Evolutionary conservation across 257 asterid genomes (phyloP), one percentile per base, ranked within the genome.

Genomic region (Paulownia fortunei): DNA sequence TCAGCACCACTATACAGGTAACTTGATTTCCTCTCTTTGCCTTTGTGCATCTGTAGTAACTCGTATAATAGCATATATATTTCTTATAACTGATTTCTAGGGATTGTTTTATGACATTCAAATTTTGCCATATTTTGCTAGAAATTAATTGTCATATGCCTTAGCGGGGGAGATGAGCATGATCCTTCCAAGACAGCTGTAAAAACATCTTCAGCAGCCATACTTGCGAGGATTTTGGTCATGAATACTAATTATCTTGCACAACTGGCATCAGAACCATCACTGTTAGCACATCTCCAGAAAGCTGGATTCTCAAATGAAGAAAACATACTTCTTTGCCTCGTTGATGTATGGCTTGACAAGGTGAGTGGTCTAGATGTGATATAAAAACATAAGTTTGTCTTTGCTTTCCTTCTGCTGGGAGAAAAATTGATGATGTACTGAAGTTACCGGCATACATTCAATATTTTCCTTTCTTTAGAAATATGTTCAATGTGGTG

Each of bases 271-370:
- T 86, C 97, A 62, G 97, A 96, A 73, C 92, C 92, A 44, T 84
- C 92, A 65, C 81, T 92, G 55, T 71, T 86, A 79, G 86, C 85
- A 73, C 92, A 83, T 81, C 90, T 92, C 74, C 97, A 93, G 77
- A 88, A 88, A 65, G 83, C 87, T 83, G 96, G 97, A 60, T 86
- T 90, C 86, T 90, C 97, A 51, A 83, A 69, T 74, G 97, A 96
- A 65, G 98, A 92, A 77, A 90, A 84, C 77, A 82, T 93, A 82
- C 97, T 96, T 74, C 96, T 96, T 84, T 89, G 97, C 91, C 91
- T 96, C 56, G 96, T 91, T 52, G 97, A 96, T 76, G 86, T 92
- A 54, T 96, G 99, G 99, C 96, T 93, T 64, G 99, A 96, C 84
- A 92, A 91, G 98, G 99, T 92, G 61, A 80, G 90, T 37, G 37